A percentile compares a stretch with the other conserved stretches of the same genome.
phyloP scores from a whole-genome alignment of 2,329 filamentous ascomycete genomes.

The Paraphoma sp. region DNA sequence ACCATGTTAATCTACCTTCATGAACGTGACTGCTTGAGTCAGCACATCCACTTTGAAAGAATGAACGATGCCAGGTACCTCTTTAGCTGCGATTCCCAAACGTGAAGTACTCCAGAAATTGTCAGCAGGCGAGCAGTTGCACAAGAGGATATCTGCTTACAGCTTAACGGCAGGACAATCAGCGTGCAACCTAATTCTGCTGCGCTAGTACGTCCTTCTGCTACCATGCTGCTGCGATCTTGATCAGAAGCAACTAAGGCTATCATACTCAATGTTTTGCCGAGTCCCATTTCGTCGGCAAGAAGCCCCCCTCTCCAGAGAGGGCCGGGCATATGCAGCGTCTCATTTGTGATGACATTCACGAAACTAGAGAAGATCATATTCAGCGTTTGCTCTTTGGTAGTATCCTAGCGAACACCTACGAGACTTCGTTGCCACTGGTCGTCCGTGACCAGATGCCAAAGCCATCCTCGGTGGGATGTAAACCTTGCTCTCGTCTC shows the following conservation, averaged over 20 bases:
- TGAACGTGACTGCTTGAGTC: not conserved
- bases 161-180: not conserved
- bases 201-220: not conserved
- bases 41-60: not conserved
- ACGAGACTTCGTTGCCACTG: not conserved
- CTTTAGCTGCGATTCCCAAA: not conserved
- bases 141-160: not conserved
- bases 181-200: not conserved
- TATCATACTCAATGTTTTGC: slow-evolving; percentile 24
- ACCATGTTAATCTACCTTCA: not conserved
- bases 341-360: slow-evolving; percentile 5
- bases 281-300: slow-evolving; percentile 23
- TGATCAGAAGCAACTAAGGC: slow-evolving; percentile 7
- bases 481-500: slow-evolving; percentile 11
- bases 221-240: not conserved
- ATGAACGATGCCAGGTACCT: not conserved
- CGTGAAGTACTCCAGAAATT: not conserved
- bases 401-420: not conserved
- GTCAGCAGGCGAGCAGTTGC: not conserved
- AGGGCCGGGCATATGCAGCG: not conserved
- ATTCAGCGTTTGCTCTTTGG: not conserved
- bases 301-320: slow-evolving; percentile 11
- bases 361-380: not conserved
- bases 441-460: slow-evolving; percentile 6
- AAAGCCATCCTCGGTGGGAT: slow-evolving; percentile 4